Conservation (phyloP, 768 basidiomycete genomes). For the Clathrus columnatus region DNA sequence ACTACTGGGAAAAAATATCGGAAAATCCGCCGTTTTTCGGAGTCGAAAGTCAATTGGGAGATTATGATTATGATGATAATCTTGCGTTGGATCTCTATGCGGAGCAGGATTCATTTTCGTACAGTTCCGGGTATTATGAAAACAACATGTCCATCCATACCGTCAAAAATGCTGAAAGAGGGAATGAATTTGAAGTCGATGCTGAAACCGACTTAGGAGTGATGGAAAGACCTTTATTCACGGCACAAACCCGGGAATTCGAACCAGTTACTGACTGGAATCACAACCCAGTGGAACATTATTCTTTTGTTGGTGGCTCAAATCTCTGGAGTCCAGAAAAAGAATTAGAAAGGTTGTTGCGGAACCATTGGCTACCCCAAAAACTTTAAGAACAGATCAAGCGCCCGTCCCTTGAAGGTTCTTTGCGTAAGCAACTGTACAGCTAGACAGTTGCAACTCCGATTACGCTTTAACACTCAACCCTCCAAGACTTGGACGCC, state of each 20-base stretch:
- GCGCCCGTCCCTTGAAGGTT: neutral
- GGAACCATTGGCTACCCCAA: slow-evolving; percentile 56
- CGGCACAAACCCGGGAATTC: neutral
- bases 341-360: neutral
- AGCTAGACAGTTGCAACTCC: slow-evolving; percentile 26
- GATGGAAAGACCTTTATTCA: neutral
- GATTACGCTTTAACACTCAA: neutral
- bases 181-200: neutral
- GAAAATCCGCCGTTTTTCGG: too few species aligned
- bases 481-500: slow-evolving; percentile 1
- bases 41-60: too few species aligned
- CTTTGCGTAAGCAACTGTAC: slow-evolving; percentile 23
- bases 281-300: neutral
- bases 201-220: neutral
- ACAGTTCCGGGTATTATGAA: neutral
- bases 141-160: neutral
- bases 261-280: neutral
- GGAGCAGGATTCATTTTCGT: neutral
- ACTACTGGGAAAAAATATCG: too few species aligned
- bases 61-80: neutral
- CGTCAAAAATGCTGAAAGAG: neutral
- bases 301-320: neutral
- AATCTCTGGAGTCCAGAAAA: neutral
- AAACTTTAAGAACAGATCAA: slow-evolving; percentile 27
- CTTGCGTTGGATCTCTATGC: neutral